Conservation (phyloP, 164 flowering plant species). For the Stephania cephalantha region DNA sequence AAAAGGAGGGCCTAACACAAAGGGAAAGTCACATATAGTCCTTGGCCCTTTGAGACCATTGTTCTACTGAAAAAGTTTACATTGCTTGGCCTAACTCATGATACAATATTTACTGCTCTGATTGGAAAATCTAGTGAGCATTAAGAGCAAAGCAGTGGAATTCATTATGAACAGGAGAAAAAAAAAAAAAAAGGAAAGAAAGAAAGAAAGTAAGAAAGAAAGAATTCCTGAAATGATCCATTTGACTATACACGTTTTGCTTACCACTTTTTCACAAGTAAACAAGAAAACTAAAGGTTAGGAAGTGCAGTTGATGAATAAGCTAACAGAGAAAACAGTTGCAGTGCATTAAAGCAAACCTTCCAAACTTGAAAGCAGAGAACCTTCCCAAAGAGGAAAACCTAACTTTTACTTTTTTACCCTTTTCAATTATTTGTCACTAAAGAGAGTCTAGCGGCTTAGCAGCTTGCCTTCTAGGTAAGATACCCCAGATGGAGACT, state of each 20-base stretch:
- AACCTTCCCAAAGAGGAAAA: conserved; percentile 11
- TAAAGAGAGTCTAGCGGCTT: conserved; percentile 2
- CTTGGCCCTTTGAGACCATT: background rate
- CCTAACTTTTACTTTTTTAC: conserved; percentile 8
- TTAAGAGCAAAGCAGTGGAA: background rate
- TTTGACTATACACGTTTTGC: background rate
- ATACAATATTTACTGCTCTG: conserved; percentile 2
- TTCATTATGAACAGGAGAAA: background rate
- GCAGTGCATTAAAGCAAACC: conserved; percentile 3
- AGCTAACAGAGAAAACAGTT: background rate
- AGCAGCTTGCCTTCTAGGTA: background rate
- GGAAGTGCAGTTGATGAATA: background rate
- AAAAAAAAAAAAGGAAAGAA: background rate
- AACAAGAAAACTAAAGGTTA: background rate
- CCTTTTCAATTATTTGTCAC: conserved; percentile 4
- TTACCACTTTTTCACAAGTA: background rate
- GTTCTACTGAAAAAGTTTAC: background rate
- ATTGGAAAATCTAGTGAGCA: background rate
- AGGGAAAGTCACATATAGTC: background rate
- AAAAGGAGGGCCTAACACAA: background rate
- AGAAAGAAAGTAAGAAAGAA: background rate
- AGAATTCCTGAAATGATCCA: background rate
- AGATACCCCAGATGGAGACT: background rate
- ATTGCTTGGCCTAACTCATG: conserved; percentile 4
- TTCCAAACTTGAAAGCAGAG: conserved; percentile 9